phyloP scores from a whole-genome alignment of 106 monocot genomes.

The Agapanthus africanus region DNA sequence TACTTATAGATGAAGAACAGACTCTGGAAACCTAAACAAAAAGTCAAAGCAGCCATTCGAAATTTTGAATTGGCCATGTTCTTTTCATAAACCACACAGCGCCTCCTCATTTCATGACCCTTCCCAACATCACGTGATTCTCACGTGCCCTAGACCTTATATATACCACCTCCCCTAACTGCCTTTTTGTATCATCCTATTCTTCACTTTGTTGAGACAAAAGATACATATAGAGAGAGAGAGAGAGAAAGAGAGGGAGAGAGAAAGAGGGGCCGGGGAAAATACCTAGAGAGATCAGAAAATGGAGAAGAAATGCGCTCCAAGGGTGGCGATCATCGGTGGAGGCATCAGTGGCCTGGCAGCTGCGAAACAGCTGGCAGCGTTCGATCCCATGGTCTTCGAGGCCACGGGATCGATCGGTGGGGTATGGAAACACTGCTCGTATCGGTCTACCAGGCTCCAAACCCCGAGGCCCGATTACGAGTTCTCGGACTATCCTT shows the following conservation, averaged over 20 bases:
- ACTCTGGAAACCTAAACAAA: neutral
- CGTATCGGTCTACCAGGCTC: conserved; percentile 60
- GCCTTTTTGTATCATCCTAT: neutral
- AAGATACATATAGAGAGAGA: neutral
- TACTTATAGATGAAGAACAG: neutral
- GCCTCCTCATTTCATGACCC: neutral
- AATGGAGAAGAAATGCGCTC: conserved; percentile 6
- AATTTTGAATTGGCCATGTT: conserved; percentile 1
- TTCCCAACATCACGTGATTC: neutral
- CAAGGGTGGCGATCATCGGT: conserved; percentile 55
- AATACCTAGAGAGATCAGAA: too few species aligned
- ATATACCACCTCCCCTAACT: neutral
- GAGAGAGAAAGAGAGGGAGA: neutral
- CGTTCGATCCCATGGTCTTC: conserved; percentile 58
- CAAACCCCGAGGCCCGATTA: conserved; percentile 84
- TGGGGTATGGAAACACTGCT: conserved; percentile 85
- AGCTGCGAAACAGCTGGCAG: conserved; percentile 52
- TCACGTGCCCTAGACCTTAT: conserved; percentile 1
- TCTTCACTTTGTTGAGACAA: neutral
- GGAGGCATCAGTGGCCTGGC: conserved; percentile 76
- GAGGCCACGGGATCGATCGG: conserved; percentile 76
- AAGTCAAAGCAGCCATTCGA: too few species aligned
- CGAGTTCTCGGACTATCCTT: conserved; percentile 90
- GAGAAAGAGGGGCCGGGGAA: too few species aligned
- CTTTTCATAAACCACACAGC: neutral